Percentiles rank a stretch among this genome's conserved stretches.
phyloP scores from a whole-genome alignment of 2,329 filamentous ascomycete genomes.

The Aspergillus novofumigatus region DNA sequence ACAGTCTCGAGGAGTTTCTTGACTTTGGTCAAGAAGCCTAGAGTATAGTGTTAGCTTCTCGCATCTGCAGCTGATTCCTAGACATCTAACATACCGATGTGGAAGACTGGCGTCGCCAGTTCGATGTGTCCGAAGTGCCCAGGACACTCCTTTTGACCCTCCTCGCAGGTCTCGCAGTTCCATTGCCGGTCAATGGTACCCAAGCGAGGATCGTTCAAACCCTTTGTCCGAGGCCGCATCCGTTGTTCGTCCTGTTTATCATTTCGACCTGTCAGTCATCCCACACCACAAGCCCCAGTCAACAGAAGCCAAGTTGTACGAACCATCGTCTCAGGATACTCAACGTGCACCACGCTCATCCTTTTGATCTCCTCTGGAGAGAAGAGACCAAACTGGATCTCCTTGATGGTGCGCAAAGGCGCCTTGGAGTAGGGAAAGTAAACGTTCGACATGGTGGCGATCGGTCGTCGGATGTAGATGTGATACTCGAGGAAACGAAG shows the following conservation, averaged over 20 bases:
- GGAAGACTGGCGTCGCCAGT: constrained; percentile 91
- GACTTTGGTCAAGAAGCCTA: constrained; percentile 96
- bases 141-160: constrained; percentile 92
- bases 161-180: constrained; percentile 93
- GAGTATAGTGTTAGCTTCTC: constrained; percentile 29
- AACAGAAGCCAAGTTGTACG: constrained; percentile 18
- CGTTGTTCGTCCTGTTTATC: constrained; percentile 71
- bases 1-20: constrained; percentile 99
- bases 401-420: constrained; percentile 94
- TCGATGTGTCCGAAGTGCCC: constrained; percentile 99
- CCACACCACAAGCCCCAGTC: constrained; percentile 1
- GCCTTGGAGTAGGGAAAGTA: constrained; percentile 88
- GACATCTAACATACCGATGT: constrained; percentile 54
- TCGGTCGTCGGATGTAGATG: constrained; percentile 24
- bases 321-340: constrained; percentile 97
- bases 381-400: constrained; percentile 97
- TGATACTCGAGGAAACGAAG: constrained; percentile 8
- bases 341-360: constrained; percentile 93
- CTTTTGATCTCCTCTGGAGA: constrained; percentile 98
- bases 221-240: constrained; percentile 82
- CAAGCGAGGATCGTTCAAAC: constrained; percentile 91
- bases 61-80: not conserved
- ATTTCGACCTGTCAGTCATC: constrained; percentile 17
- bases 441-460: constrained; percentile 79
- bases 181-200: constrained; percentile 94